Evolutionary conservation across 1,284 basidiomycete species (phyloP), one percentile per base, ranked within the genome.

Genomic region (Mycosarcoma maydis): DNA sequence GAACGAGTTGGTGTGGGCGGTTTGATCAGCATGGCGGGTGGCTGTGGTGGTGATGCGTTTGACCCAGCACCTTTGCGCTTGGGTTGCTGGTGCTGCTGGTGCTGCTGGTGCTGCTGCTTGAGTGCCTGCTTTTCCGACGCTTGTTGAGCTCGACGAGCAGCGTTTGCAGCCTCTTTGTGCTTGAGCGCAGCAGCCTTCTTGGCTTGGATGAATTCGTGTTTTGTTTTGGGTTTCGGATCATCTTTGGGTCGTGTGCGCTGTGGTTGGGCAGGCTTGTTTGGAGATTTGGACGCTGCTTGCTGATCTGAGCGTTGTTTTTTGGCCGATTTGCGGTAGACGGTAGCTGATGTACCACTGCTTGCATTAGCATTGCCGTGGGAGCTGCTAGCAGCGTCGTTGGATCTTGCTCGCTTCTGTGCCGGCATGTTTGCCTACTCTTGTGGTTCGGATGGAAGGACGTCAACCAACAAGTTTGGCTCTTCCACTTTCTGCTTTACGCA

Each of bases 161-260:
- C 55, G 26, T 10, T 30, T 8, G 61, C 57, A 6, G 40, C 51
- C 32, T 54, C 37, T 43, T 67, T 72, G 22, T 72, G 51, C 34
- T 67, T 62, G 20, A 52, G 29, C 2, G 69, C 69, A 2, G 58
- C 62, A 8, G 58, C 61, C 34, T 74, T 67, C 52, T 74, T 74
- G 11, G 59, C 59, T 36, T 74, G 64, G 27, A 74, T 74, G 60
- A 68, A 74, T 27, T 72, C 68, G 55, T 74, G 72, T 51, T 74
- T 74, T 2, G 72, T 72, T 45, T 61, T 72, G 16, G 70, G 73
- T 48, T 73, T 75, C 22, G 64, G 60, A 17, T 74, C 64, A 32
- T 71, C 68, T 27, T 67, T 64, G 32, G 65, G 46, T 14, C 64
- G 60, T 44, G 57, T 66, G 3, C 51, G 51, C 40, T 52, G 59